phyloP scores from a whole-genome alignment of 1,139 yeast species.

The Yamadazyma sp. region DNA sequence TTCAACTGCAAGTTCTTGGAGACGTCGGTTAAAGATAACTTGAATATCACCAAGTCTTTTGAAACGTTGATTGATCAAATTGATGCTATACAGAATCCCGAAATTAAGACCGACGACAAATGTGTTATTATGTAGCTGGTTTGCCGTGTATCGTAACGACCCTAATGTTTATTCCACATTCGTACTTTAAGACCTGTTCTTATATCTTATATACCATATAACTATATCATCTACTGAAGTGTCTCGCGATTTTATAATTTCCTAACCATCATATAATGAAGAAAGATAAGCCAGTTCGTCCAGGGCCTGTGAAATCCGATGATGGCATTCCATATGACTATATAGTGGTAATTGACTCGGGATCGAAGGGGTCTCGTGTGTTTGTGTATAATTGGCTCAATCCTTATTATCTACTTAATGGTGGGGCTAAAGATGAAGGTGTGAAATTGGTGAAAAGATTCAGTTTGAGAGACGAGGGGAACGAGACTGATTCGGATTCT shows the following conservation, averaged over 20 bases:
- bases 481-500: constrained; percentile 13
- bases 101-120: constrained; percentile 34
- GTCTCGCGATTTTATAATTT: background rate
- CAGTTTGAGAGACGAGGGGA: constrained; percentile 9
- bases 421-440: background rate
- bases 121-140: constrained; percentile 24
- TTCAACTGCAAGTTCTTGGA: constrained; percentile 73
- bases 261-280: background rate
- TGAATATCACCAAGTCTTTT: constrained; percentile 66
- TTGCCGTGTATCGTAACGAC: background rate
- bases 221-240: background rate
- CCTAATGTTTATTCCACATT: background rate
- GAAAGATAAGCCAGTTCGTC: background rate
- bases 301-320: constrained; percentile 32
- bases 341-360: constrained; percentile 76
- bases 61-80: constrained; percentile 68
- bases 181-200: too few relatives aligned
- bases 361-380: constrained; percentile 78
- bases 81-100: constrained; percentile 59
- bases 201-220: too few relatives aligned
- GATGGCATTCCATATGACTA: constrained; percentile 59
- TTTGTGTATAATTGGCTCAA: constrained; percentile 71
- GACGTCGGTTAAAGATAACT: constrained; percentile 77
- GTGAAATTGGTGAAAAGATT: constrained; percentile 18
- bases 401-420: constrained; percentile 20